Evolutionary conservation across 352 stramenopile species (phyloP).

Genomic region (Phytophthora lateralis): DNA sequence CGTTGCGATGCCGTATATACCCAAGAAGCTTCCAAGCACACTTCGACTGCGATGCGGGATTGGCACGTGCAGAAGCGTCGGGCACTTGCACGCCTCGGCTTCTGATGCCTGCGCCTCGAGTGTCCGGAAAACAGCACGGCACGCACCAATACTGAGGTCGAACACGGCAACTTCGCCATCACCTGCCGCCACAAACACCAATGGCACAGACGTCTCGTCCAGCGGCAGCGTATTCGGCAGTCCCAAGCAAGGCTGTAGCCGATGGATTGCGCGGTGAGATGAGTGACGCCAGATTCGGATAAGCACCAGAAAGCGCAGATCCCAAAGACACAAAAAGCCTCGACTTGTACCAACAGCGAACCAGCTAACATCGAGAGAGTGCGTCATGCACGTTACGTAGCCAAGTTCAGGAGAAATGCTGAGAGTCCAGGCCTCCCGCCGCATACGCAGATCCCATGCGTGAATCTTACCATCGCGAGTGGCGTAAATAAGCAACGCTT

Average conservation of each 20-base stretch:
- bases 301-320: constrained; percentile 95
- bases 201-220: constrained; percentile 80
- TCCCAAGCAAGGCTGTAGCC: constrained; percentile 83
- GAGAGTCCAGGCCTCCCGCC: constrained; percentile 92
- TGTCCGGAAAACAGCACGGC: constrained; percentile 92
- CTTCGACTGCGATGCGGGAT: constrained; percentile 79
- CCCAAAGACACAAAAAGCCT: constrained; percentile 96
- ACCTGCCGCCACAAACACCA: constrained; percentile 94
- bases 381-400: constrained; percentile 95
- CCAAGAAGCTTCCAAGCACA: constrained; percentile 75
- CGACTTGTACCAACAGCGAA: constrained; percentile 93
- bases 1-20: constrained; percentile 81
- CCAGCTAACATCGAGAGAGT: constrained; percentile 96
- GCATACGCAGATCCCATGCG: constrained; percentile 93
- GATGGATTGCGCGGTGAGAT: constrained; percentile 89
- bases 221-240: constrained; percentile 80
- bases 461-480: constrained; percentile 91
- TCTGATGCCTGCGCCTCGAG: constrained; percentile 81
- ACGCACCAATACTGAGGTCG: constrained; percentile 89
- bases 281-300: constrained; percentile 97
- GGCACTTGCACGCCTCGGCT: constrained; percentile 73
- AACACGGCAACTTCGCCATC: constrained; percentile 93
- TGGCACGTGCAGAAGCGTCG: constrained; percentile 73
- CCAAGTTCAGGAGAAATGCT: constrained; percentile 94
- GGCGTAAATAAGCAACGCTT: constrained; percentile 94